Evolutionary conservation across 148 eudicot species (phyloP).

Genomic region (Chenopodium album): DNA sequence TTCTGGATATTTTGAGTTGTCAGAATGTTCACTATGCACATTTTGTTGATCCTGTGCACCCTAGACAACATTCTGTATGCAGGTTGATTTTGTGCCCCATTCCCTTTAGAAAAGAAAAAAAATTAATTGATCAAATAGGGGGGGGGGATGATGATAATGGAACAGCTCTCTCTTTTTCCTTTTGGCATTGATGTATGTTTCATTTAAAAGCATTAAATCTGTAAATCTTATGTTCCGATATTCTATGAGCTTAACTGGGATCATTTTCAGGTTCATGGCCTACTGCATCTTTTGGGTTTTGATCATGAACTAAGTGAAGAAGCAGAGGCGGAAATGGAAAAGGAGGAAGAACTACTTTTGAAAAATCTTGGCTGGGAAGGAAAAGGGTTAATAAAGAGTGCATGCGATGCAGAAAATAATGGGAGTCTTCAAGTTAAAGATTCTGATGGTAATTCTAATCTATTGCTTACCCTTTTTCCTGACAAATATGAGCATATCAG

Average conservation of each 20-base stretch:
- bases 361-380: slow-evolving; percentile 85
- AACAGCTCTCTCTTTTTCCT: background rate
- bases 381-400: slow-evolving; percentile 83
- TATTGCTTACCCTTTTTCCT: slow-evolving; percentile 1
- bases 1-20: background rate
- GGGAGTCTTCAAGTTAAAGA: slow-evolving; percentile 41
- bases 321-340: slow-evolving; percentile 91
- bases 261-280: slow-evolving; percentile 72
- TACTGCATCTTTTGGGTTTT: slow-evolving; percentile 86
- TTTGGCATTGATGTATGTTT: background rate
- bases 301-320: slow-evolving; percentile 94
- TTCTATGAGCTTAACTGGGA: background rate
- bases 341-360: slow-evolving; percentile 66
- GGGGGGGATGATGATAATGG: background rate
- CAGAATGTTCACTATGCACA: background rate
- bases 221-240: background rate
- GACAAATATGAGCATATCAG: background rate
- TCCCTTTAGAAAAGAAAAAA: background rate
- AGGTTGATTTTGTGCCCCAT: background rate
- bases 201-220: background rate
- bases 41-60: background rate
- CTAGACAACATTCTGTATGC: background rate
- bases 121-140: background rate
- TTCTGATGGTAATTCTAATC: slow-evolving; percentile 55
- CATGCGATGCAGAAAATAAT: slow-evolving; percentile 48